Conservation (phyloP, 1,284 basidiomycete genomes). For the Fomitopsis palustris region DNA sequence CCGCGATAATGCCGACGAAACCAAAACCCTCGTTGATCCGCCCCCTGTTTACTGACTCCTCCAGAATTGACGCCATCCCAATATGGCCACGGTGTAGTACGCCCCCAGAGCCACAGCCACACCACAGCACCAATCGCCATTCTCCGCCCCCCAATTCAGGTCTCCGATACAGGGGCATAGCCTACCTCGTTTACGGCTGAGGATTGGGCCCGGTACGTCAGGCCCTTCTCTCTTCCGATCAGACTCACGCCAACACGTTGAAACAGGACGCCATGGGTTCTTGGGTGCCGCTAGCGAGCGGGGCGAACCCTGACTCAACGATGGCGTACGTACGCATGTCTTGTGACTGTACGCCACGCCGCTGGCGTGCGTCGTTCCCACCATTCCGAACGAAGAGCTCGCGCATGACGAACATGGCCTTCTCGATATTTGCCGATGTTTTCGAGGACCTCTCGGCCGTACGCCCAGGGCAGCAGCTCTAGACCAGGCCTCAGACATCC, state of each 20-base stretch:
- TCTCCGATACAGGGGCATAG: background rate
- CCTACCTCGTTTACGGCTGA: background rate
- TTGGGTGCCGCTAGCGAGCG: background rate
- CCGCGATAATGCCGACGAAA: background rate
- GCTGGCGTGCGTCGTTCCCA: background rate
- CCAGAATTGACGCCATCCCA: background rate
- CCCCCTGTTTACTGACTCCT: background rate
- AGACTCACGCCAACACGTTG: background rate
- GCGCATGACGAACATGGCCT: background rate
- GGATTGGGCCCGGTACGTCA: background rate
- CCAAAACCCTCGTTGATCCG: background rate
- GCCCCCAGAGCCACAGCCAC: background rate
- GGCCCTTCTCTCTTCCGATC: slow-evolving; percentile 2
- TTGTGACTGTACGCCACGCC: background rate
- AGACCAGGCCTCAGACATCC: background rate
- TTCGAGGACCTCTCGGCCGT: background rate
- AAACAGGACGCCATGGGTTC: background rate
- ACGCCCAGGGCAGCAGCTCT: background rate
- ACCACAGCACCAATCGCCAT: background rate
- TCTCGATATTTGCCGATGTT: background rate
- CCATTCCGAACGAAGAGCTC: background rate
- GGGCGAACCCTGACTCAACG: background rate
- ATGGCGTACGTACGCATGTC: background rate
- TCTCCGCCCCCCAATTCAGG: background rate
- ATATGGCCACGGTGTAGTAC: background rate